Conservation (phyloP, 306 rosid species). For the Psophocarpus tetragonolobus region DNA sequence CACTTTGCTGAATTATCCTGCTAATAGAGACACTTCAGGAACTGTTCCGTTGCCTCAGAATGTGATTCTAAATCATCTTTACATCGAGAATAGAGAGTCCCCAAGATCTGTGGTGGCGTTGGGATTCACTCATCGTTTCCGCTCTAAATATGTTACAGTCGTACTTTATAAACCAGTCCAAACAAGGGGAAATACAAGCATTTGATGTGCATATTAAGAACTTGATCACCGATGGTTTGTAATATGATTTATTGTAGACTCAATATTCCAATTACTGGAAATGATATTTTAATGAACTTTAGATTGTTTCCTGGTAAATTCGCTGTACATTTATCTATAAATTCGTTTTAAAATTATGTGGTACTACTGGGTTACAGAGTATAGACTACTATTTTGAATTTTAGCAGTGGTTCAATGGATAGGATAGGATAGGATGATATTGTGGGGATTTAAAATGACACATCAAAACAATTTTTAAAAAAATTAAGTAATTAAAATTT, state of each 20-base stretch:
- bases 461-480: neutral
- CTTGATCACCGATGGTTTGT: slow-evolving; percentile 26
- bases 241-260: slow-evolving; percentile 42
- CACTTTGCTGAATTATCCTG: slow-evolving; percentile 58
- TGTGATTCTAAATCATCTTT: slow-evolving; percentile 87
- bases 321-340: neutral
- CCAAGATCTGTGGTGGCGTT: slow-evolving; percentile 84
- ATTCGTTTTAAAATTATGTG: neutral
- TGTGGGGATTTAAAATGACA: neutral
- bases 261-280: slow-evolving; percentile 26
- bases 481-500: neutral
- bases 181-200: slow-evolving; percentile 57
- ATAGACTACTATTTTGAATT: neutral
- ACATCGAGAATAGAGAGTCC: slow-evolving; percentile 76
- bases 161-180: slow-evolving; percentile 95
- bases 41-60: slow-evolving; percentile 69
- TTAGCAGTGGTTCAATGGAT: neutral
- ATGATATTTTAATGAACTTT: slow-evolving; percentile 30
- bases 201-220: slow-evolving; percentile 35
- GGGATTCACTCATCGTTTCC: slow-evolving; percentile 93
- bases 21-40: slow-evolving; percentile 49
- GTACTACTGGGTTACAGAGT: too few relatives aligned
- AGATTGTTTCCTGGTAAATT: neutral
- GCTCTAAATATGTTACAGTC: slow-evolving; percentile 81
- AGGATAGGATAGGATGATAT: neutral